Evolutionary conservation across 306 rosid genomes (phyloP).

Genomic region (Cajanus cajan): DNA sequence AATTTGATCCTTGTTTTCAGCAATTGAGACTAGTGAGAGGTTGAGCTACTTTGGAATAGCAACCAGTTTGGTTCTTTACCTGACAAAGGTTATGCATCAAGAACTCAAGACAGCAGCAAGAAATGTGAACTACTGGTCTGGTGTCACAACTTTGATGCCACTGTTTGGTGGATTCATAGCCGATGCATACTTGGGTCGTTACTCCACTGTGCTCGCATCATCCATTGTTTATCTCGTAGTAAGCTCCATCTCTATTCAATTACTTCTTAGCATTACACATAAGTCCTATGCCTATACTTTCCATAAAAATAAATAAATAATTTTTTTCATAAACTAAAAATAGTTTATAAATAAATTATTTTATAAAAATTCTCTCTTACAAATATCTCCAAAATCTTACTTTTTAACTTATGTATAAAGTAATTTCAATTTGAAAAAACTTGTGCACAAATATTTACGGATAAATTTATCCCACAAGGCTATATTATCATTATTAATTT

Average conservation of each 20-base stretch:
- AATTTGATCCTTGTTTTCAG: constrained; percentile 41
- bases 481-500: background rate
- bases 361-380: too few species aligned
- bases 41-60: constrained; percentile 88
- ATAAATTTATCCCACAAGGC: too few species aligned
- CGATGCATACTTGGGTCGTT: constrained; percentile 89
- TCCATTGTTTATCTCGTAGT: constrained; percentile 69
- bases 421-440: too few species aligned
- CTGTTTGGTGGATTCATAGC: constrained; percentile 88
- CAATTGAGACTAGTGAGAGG: constrained; percentile 92
- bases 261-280: background rate
- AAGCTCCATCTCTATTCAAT: constrained; percentile 3
- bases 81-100: constrained; percentile 69
- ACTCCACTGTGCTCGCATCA: constrained; percentile 63
- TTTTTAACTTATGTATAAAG: too few species aligned
- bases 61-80: constrained; percentile 73
- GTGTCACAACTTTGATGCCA: constrained; percentile 88
- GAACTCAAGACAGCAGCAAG: constrained; percentile 84
- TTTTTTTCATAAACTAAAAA: too few species aligned
- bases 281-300: too few species aligned
- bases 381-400: too few species aligned
- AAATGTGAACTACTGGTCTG: constrained; percentile 86
- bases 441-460: too few species aligned
- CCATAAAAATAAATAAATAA: too few species aligned
- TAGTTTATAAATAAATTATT: too few species aligned